Evolutionary conservation across 768 basidiomycete species (phyloP).

Genomic region (Pleurotus platypus): DNA sequence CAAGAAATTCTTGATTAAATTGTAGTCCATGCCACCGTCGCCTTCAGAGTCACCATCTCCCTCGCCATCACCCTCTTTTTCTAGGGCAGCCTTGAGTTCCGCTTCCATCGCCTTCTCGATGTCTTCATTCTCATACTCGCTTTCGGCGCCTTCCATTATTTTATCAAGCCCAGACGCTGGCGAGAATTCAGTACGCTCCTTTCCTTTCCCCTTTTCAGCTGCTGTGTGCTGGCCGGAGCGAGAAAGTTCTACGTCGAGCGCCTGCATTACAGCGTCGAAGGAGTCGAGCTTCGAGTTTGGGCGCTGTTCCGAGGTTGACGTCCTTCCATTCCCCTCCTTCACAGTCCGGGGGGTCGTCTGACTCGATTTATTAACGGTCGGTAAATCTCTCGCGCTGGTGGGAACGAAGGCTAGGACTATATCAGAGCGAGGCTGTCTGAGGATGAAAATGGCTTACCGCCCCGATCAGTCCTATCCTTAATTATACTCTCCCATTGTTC

Average conservation of each 20-base stretch:
- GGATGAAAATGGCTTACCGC: slow-evolving; percentile 54
- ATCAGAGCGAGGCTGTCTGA: neutral
- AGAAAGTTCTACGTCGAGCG: slow-evolving; percentile 77
- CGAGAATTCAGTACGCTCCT: slow-evolving; percentile 34
- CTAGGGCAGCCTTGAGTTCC: slow-evolving; percentile 69
- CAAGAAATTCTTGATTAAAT: slow-evolving; percentile 93
- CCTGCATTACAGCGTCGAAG: slow-evolving; percentile 94
- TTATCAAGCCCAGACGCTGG: slow-evolving; percentile 11
- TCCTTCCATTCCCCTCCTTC: slow-evolving; percentile 5
- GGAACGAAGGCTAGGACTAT: slow-evolving; percentile 56
- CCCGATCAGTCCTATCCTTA: slow-evolving; percentile 68
- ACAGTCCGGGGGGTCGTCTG: slow-evolving; percentile 5
- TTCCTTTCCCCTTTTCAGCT: slow-evolving; percentile 32
- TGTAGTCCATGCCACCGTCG: slow-evolving; percentile 67
- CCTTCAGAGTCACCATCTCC: slow-evolving; percentile 39
- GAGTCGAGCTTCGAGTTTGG: slow-evolving; percentile 76
- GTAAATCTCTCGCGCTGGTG: slow-evolving; percentile 22
- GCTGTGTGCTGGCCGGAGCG: slow-evolving; percentile 30
- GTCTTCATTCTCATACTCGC: slow-evolving; percentile 57
- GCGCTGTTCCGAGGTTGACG: slow-evolving; percentile 29
- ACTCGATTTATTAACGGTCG: neutral
- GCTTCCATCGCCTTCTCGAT: slow-evolving; percentile 89
- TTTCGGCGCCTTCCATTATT: slow-evolving; percentile 28
- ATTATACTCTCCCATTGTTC: slow-evolving; percentile 90
- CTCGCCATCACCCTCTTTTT: slow-evolving; percentile 49